Conservation (phyloP, 179 eudicot genomes). For the Silene noctiflora region DNA sequence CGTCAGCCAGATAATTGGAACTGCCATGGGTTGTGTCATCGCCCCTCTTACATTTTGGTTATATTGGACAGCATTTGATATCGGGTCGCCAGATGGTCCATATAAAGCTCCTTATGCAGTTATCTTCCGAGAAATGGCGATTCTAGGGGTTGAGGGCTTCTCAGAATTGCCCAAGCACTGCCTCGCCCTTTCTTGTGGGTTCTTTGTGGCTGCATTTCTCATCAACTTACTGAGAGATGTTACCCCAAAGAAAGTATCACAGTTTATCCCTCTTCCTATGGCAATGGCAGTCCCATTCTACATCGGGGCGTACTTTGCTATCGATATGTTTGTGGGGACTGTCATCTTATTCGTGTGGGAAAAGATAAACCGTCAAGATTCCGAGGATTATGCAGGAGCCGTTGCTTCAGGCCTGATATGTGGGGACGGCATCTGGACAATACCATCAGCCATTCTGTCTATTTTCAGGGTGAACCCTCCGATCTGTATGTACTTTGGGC, state of each 20-base stretch:
- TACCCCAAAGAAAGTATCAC: constrained; percentile 50
- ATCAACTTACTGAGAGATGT: constrained; percentile 69
- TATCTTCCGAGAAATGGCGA: constrained; percentile 91
- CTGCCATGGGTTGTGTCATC: constrained; percentile 90
- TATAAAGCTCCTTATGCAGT: constrained; percentile 97
- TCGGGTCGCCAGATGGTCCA: constrained; percentile 77
- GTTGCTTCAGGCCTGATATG: constrained; percentile 97
- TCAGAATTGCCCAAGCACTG: constrained; percentile 94
- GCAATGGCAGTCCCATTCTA: constrained; percentile 99
- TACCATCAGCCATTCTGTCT: constrained; percentile 86
- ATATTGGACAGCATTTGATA: constrained; percentile 83
- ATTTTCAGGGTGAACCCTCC: constrained; percentile 83
- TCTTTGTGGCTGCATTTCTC: constrained; percentile 70
- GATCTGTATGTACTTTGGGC: constrained; percentile 94
- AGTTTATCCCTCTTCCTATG: constrained; percentile 85
- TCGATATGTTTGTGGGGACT: constrained; percentile 96
- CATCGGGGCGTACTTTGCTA: constrained; percentile 95
- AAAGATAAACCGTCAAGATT: constrained; percentile 52
- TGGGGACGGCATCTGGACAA: constrained; percentile 96
- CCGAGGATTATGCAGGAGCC: constrained; percentile 87
- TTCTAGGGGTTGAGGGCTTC: constrained; percentile 87
- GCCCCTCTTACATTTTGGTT: constrained; percentile 95
- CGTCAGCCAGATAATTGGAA: constrained; percentile 83
- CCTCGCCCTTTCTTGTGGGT: constrained; percentile 63
- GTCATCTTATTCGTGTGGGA: constrained; percentile 85